These are phyloP conservation scores for Populus hybrid DNA, from an alignment of 441 rosid species.

Conservation along the genomic window DNA sequence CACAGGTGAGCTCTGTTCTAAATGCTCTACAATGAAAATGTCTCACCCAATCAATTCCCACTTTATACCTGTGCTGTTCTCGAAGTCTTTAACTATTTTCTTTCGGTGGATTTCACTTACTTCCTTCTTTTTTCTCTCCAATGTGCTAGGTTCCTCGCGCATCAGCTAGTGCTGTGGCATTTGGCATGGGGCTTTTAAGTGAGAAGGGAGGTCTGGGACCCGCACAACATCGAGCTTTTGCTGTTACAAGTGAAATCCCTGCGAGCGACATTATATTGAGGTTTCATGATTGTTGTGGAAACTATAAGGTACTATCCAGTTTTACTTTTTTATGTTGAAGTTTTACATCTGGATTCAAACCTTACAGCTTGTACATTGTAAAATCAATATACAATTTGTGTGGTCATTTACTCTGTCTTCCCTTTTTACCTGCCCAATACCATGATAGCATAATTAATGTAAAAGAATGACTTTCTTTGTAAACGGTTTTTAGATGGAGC, in stretches of 20 bases:
- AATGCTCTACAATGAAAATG: background rate
- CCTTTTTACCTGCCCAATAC: background rate
- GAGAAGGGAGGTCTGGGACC: conserved; percentile 83
- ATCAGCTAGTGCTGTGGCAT: conserved; percentile 97
- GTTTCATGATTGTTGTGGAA: conserved; percentile 77
- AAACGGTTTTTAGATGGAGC: background rate
- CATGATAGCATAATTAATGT: background rate
- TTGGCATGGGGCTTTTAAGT: conserved; percentile 88
- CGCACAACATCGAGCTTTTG: conserved; percentile 71
- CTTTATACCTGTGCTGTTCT: background rate
- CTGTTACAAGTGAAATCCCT: conserved; percentile 89
- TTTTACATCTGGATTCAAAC: background rate
- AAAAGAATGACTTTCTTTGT: background rate
- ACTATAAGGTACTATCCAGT: conserved; percentile 63
- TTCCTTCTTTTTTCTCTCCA: background rate
- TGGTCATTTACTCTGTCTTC: background rate
- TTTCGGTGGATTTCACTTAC: background rate
- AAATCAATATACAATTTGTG: background rate
- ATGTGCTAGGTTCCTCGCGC: conserved; percentile 76
- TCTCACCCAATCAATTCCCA: background rate
- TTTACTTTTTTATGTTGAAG: background rate
- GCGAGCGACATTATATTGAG: conserved; percentile 82
- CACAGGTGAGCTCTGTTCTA: conserved; percentile 54
- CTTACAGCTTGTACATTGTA: background rate
- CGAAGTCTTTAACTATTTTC: background rate